Evolutionary conservation across 371 early-diverging fungal genomes (phyloP).

Genomic region (Mucor velutinosus): DNA sequence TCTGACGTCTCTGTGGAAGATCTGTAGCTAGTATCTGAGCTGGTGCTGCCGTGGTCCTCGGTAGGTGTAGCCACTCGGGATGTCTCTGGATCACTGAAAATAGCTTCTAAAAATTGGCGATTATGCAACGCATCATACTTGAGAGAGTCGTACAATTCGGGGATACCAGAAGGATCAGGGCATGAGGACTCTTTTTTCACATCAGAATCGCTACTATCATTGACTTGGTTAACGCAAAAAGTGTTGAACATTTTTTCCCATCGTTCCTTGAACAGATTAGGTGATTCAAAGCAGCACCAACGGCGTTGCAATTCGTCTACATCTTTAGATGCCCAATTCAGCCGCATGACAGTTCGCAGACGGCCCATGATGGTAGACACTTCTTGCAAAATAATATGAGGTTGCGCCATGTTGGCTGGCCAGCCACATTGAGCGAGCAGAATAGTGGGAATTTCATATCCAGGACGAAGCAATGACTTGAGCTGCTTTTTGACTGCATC

Average conservation of each 20-base stretch:
- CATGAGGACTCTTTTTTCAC: constrained; percentile 15
- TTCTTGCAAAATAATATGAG: constrained; percentile 68
- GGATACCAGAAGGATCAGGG: constrained; percentile 87
- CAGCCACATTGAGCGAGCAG: constrained; percentile 47
- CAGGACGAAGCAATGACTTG: constrained; percentile 54
- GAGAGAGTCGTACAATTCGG: constrained; percentile 92
- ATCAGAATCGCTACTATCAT: constrained; percentile 17
- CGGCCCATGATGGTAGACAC: constrained; percentile 69
- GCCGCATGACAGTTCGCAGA: constrained; percentile 77
- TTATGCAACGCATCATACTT: constrained; percentile 97
- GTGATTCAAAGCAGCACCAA: constrained; percentile 85
- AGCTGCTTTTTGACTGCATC: constrained; percentile 85
- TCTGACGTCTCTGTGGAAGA: not conserved
- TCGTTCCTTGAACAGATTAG: constrained; percentile 81
- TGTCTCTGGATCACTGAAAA: constrained; percentile 46
- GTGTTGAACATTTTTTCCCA: constrained; percentile 95
- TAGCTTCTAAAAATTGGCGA: constrained; percentile 77
- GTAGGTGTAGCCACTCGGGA: not conserved
- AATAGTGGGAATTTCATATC: constrained; percentile 49
- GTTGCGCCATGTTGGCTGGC: constrained; percentile 62
- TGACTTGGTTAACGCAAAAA: constrained; percentile 54
- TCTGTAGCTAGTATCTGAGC: not conserved
- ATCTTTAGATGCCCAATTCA: constrained; percentile 66
- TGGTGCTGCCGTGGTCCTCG: not conserved
- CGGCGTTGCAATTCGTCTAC: constrained; percentile 63